A percentile compares a stretch with the other conserved stretches of the same genome.
Evolutionary conservation across 108 stramenopile species (phyloP).

Genomic region (Skeletonema grethae): DNA sequence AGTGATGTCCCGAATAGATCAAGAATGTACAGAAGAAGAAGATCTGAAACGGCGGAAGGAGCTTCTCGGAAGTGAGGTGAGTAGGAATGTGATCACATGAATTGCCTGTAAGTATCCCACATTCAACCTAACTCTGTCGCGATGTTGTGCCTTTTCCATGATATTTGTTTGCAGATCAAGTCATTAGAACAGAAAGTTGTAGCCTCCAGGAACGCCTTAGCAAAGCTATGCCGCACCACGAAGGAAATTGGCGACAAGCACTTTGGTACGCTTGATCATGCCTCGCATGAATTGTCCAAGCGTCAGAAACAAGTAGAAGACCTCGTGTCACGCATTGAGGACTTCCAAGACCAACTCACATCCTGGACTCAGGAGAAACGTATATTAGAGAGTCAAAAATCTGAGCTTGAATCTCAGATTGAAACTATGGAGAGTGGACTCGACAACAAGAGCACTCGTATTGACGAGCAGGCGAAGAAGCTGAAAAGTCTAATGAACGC

Average conservation of each 20-base stretch:
- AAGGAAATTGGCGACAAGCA: slow-evolving; percentile 31
- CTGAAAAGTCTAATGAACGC: slow-evolving; percentile 43
- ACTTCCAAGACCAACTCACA: slow-evolving; percentile 26
- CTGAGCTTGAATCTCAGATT: slow-evolving; percentile 26
- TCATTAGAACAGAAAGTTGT: slow-evolving; percentile 28
- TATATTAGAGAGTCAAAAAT: slow-evolving; percentile 35
- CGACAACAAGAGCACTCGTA: slow-evolving; percentile 29
- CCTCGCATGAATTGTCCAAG: slow-evolving; percentile 23
- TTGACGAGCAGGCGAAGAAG: slow-evolving; percentile 43
- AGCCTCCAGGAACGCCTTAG: slow-evolving; percentile 19
- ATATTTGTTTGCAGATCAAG: slow-evolving; percentile 25
- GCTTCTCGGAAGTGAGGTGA: slow-evolving; percentile 25
- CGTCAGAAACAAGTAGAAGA: slow-evolving; percentile 39
- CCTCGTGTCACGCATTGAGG: slow-evolving; percentile 31
- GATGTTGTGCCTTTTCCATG: neutral
- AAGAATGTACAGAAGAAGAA: slow-evolving; percentile 26
- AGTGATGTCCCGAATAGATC: slow-evolving; percentile 20
- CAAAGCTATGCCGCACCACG: slow-evolving; percentile 13
- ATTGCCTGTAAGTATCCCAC: neutral
- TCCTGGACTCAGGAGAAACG: slow-evolving; percentile 44
- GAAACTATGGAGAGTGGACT: slow-evolving; percentile 27
- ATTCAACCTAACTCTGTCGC: neutral
- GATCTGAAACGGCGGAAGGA: slow-evolving; percentile 36
- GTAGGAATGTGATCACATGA: neutral
- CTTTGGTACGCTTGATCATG: slow-evolving; percentile 29